Evolutionary conservation across 768 basidiomycete species (phyloP).

Genomic region (Trametes punicea): DNA sequence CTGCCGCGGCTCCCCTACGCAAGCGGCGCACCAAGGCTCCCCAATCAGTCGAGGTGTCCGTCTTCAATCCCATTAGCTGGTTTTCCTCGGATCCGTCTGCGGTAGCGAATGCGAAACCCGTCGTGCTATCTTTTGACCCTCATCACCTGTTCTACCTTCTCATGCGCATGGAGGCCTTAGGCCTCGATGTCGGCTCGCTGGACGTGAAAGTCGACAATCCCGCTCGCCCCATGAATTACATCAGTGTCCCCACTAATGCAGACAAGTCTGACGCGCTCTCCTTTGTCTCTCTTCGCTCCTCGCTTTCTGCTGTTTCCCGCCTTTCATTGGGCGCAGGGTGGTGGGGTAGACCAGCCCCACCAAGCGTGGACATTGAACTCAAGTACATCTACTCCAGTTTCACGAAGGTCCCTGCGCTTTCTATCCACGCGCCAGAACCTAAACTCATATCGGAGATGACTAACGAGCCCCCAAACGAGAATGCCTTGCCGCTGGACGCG

Average conservation of each 20-base stretch:
- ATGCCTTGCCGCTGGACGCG: slow-evolving; percentile 73
- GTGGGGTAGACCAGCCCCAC: slow-evolving; percentile 64
- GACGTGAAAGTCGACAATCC: slow-evolving; percentile 74
- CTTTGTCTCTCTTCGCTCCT: slow-evolving; percentile 70
- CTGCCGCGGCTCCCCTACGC: slow-evolving; percentile 54
- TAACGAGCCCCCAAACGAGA: slow-evolving; percentile 65
- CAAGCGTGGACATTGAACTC: slow-evolving; percentile 66
- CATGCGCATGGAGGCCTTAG: slow-evolving; percentile 80
- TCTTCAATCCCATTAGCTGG: slow-evolving; percentile 65
- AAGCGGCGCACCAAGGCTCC: slow-evolving; percentile 41
- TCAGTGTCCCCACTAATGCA: slow-evolving; percentile 48
- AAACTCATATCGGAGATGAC: slow-evolving; percentile 67
- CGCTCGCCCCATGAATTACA: slow-evolving; percentile 73
- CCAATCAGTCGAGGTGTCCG: slow-evolving; percentile 27
- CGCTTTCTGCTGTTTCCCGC: slow-evolving; percentile 70
- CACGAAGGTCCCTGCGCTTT: slow-evolving; percentile 83
- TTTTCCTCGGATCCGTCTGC: slow-evolving; percentile 38
- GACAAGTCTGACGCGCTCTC: slow-evolving; percentile 77
- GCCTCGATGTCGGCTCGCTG: slow-evolving; percentile 72
- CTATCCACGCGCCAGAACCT: slow-evolving; percentile 59
- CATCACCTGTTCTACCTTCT: slow-evolving; percentile 88
- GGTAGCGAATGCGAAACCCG: slow-evolving; percentile 46
- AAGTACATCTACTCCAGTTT: slow-evolving; percentile 87
- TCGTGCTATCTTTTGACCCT: slow-evolving; percentile 67
- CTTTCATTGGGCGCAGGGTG: slow-evolving; percentile 71